Conservation (phyloP, 768 basidiomycete species). For the Podaxis carcinomalis region DNA sequence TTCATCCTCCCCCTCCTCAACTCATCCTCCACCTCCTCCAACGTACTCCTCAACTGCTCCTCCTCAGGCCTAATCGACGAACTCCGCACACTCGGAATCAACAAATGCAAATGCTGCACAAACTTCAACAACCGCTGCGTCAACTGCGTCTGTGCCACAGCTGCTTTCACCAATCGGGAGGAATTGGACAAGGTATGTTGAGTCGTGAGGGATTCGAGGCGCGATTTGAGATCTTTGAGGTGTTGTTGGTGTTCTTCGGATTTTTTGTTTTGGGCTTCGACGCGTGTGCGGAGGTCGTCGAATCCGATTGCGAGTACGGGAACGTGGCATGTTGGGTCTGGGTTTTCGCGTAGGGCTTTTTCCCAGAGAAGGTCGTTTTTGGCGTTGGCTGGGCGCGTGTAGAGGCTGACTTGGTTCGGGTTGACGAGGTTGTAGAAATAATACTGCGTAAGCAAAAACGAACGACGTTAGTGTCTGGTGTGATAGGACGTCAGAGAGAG, state of each 20-base stretch:
- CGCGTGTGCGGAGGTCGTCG: slow-evolving; percentile 73
- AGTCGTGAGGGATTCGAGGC: slow-evolving; percentile 56
- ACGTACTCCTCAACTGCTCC: slow-evolving; percentile 61
- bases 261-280: slow-evolving; percentile 69
- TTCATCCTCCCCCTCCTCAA: slow-evolving; percentile 59
- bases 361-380: slow-evolving; percentile 73
- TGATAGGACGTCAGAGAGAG: neutral
- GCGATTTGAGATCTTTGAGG: slow-evolving; percentile 65
- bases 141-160: slow-evolving; percentile 63
- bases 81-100: slow-evolving; percentile 73
- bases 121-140: slow-evolving; percentile 65
- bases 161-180: slow-evolving; percentile 60
- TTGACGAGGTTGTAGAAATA: slow-evolving; percentile 85
- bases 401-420: slow-evolving; percentile 58
- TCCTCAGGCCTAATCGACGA: slow-evolving; percentile 78
- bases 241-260: slow-evolving; percentile 64
- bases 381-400: slow-evolving; percentile 69
- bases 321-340: slow-evolving; percentile 70
- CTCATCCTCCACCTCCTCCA: slow-evolving; percentile 77
- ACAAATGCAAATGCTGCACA: slow-evolving; percentile 72
- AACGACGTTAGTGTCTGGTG: neutral
- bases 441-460: slow-evolving; percentile 38
- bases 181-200: slow-evolving; percentile 64
- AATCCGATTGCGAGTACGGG: slow-evolving; percentile 76
- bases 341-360: slow-evolving; percentile 76